Evolutionary conservation across 306 rosid genomes (phyloP).

Genomic region (Citrullus mucosospermus): DNA sequence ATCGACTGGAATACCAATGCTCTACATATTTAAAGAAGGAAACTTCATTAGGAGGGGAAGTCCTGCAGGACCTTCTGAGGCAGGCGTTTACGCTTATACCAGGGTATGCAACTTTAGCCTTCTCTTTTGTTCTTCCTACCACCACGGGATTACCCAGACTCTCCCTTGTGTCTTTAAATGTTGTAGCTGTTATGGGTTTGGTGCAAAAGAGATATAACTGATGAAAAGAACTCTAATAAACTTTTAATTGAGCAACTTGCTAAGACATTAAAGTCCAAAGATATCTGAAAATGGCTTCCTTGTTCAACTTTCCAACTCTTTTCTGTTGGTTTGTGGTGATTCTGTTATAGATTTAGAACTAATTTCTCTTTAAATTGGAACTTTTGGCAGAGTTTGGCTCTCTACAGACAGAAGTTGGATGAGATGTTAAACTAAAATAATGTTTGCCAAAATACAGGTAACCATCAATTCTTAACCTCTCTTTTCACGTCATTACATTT

Average conservation of each 20-base stretch:
- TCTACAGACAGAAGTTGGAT: slow-evolving; percentile 50
- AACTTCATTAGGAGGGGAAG: slow-evolving; percentile 91
- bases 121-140: not conserved
- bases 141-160: not conserved
- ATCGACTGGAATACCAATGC: slow-evolving; percentile 99
- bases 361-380: not conserved
- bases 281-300: not conserved
- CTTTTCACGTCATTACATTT: not conserved
- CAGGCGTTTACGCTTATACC: slow-evolving; percentile 92
- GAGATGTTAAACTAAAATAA: slow-evolving; percentile 25
- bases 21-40: slow-evolving; percentile 87
- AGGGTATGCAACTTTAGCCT: slow-evolving; percentile 33
- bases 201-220: slow-evolving; percentile 1
- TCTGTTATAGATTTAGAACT: not conserved
- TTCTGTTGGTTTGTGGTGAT: not conserved
- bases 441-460: slow-evolving; percentile 10
- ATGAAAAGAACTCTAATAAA: not conserved
- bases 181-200: not conserved
- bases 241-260: not conserved
- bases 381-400: slow-evolving; percentile 43
- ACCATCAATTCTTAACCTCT: slow-evolving; percentile 2
- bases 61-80: slow-evolving; percentile 80
- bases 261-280: not conserved
- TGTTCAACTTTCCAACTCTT: not conserved
- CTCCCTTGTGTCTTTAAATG: not conserved